Conservation (phyloP, 805 yeast genomes). For the Candida maris region DNA sequence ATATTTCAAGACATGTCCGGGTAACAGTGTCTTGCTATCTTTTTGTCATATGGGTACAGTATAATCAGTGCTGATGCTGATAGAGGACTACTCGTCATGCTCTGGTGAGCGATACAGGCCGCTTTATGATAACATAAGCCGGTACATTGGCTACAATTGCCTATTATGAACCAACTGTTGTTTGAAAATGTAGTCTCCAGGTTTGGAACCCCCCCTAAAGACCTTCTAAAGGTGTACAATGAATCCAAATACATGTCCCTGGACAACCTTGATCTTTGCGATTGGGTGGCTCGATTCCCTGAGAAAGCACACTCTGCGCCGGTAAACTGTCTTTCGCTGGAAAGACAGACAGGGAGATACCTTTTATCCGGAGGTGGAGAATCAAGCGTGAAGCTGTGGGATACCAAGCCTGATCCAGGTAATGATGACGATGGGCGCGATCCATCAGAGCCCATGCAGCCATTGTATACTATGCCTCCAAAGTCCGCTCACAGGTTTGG, state of each 20-base stretch:
- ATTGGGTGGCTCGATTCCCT: conserved; percentile 36
- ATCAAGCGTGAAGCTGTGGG: conserved; percentile 67
- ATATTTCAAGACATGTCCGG: too few species aligned
- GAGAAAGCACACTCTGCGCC: conserved; percentile 44
- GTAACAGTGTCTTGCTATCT: too few species aligned
- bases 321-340: conserved; percentile 60
- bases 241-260: conserved; percentile 24
- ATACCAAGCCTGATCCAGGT: conserved; percentile 32
- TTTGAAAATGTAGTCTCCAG: conserved; percentile 18
- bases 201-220: conserved; percentile 10
- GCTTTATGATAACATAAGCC: too few species aligned
- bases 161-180: conserved; percentile 26
- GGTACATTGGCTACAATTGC: too few species aligned
- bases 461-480: conserved; percentile 26
- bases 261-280: conserved; percentile 16
- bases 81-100: too few species aligned
- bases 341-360: conserved; percentile 40
- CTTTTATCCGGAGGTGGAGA: conserved; percentile 74
- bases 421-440: conserved; percentile 3
- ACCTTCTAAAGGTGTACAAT: conserved; percentile 22
- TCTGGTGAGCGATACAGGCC: too few species aligned
- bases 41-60: too few species aligned
- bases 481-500: conserved; percentile 62
- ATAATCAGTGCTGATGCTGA: too few species aligned
- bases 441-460: conserved; percentile 7